These are phyloP conservation scores for Myxozyma kluyveri DNA, from an alignment of 805 yeast genomes.

Conservation along the genomic window DNA sequence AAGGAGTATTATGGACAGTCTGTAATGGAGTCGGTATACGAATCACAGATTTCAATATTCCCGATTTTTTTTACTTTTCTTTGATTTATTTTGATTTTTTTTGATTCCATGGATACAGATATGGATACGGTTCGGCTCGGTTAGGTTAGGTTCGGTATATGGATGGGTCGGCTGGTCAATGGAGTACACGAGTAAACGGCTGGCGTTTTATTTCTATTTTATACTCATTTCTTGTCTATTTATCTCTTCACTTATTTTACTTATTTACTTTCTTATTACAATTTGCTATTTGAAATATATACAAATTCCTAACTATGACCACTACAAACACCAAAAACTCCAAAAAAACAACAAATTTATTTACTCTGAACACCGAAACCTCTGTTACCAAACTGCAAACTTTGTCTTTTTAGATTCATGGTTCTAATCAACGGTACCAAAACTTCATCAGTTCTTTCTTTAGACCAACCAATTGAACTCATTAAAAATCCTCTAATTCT, in stretches of 20 bases:
- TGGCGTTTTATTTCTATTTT: background rate
- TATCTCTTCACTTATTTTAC: background rate
- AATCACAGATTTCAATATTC: too few species aligned
- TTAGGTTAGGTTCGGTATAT: background rate
- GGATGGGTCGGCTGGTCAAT: background rate
- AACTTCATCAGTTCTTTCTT: conserved; percentile 72
- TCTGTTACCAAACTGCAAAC: conserved; percentile 7
- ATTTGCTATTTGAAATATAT: background rate
- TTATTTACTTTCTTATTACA: background rate
- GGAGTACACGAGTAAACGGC: background rate
- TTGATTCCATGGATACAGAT: too few species aligned
- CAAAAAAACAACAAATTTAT: background rate
- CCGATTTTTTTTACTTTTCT: too few species aligned
- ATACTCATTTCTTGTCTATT: background rate
- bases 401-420: conserved; percentile 54
- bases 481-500: conserved; percentile 67
- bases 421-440: conserved; percentile 81
- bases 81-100: too few species aligned
- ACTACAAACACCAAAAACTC: background rate
- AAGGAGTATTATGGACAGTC: too few species aligned
- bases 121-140: too few species aligned
- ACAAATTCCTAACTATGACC: background rate
- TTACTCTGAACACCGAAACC: conserved; percentile 11
- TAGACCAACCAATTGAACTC: conserved; percentile 75
- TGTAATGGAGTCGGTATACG: too few species aligned